phyloP scores from a whole-genome alignment of 2,329 filamentous ascomycete genomes.

The Westerdykella sp. region DNA sequence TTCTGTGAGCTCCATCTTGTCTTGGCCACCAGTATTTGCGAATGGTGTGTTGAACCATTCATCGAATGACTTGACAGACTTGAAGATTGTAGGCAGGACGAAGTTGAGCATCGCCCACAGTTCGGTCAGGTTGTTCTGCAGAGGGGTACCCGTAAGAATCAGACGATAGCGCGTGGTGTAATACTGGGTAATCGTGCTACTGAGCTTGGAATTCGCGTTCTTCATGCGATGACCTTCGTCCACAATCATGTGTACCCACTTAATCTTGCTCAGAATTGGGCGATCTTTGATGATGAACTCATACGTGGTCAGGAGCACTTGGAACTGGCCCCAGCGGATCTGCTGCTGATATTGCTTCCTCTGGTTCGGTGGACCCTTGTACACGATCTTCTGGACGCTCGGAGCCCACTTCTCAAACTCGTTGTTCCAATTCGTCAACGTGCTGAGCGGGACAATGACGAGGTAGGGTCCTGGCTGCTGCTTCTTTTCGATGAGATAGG shows the following conservation, averaged over 20 bases:
- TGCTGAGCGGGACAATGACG: constrained; percentile 94
- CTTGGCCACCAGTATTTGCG: constrained; percentile 93
- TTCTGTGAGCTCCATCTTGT: constrained; percentile 98
- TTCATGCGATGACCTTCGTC: constrained; percentile 99
- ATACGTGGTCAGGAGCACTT: constrained; percentile 94
- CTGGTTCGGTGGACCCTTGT: constrained; percentile 87
- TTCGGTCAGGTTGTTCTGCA: constrained; percentile 95
- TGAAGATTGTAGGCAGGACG: constrained; percentile 96
- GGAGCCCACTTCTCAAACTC: constrained; percentile 99
- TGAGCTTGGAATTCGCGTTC: constrained; percentile 93
- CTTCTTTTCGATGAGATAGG: constrained; percentile 95
- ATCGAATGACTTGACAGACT: constrained; percentile 96
- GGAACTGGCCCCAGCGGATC: constrained; percentile 91
- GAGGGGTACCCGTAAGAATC: constrained; percentile 92
- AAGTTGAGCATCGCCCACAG: constrained; percentile 99
- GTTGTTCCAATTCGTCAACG: constrained; percentile 95
- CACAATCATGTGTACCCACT: constrained; percentile 99
- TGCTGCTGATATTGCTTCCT: constrained; percentile 89
- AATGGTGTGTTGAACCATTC: constrained; percentile 99
- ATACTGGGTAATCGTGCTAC: constrained; percentile 88
- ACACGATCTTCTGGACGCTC: constrained; percentile 77
- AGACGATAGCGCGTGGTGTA: constrained; percentile 92
- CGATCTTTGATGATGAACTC: constrained; percentile 99
- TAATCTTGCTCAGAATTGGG: constrained; percentile 92
- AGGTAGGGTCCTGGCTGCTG: constrained; percentile 85